phyloP scores from a whole-genome alignment of 495 filamentous ascomycete genomes.

The Aspergillus indologenus region DNA sequence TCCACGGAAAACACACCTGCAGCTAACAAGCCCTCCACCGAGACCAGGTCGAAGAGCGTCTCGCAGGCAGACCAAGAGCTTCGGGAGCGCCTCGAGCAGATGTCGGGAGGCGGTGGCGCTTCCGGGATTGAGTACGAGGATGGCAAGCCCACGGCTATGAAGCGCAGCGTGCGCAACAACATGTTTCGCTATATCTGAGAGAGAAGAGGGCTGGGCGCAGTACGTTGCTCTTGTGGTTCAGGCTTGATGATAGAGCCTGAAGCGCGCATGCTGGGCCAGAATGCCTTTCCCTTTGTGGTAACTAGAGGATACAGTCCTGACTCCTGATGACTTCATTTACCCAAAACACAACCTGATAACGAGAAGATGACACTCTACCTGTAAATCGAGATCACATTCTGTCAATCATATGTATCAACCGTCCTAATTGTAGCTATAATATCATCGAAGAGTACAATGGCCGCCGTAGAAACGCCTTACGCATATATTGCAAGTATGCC shows the following conservation, averaged over 20 bases:
- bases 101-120: slow-evolving; percentile 71
- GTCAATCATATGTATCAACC: not conserved
- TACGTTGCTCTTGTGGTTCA: not conserved
- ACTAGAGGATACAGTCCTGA: no score
- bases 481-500: slow-evolving; percentile 8
- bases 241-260: no score
- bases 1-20: slow-evolving; percentile 1
- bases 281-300: no score
- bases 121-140: slow-evolving; percentile 80
- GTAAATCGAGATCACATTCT: not conserved
- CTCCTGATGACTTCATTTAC: no score
- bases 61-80: slow-evolving; percentile 68
- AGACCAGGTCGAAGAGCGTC: slow-evolving; percentile 45
- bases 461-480: slow-evolving; percentile 7
- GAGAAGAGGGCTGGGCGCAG: not conserved
- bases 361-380: no score
- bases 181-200: slow-evolving; percentile 69
- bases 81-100: slow-evolving; percentile 59
- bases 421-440: not conserved
- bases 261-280: no score
- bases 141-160: slow-evolving; percentile 72
- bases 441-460: not conserved
- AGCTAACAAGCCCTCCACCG: slow-evolving; percentile 1
- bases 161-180: slow-evolving; percentile 70
- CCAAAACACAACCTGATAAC: no score